Base-by-base conservation (phyloP, 192 early-diverging fungal genomes). In the Backusella tarrabulga region DNA sequence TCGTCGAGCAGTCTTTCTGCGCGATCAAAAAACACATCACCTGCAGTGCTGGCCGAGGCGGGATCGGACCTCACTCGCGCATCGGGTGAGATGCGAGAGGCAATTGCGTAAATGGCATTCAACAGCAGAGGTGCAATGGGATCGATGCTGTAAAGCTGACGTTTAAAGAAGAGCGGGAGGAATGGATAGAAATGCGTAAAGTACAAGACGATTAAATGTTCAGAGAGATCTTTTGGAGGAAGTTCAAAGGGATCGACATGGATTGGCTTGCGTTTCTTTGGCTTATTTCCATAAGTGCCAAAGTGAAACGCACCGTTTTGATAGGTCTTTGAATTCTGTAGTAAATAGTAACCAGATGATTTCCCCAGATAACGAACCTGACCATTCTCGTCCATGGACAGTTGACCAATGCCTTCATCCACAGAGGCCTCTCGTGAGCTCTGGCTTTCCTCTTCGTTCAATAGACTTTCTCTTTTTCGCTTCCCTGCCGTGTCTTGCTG, bases 331-430 rank as follows among this genome's bases (percentile, higher is more conserved):
- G 82, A 92, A 56, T 88, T 83, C 76, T 89, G 90, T n/a, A 94
- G 84, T 35, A 94, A 79, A 71, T 91, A 90, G 80, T 91, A 87
- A 14, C 93, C 93, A 21, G 92, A 93, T 68, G 90, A 89, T 74
- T 92, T 91, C 23, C 93, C 93, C 14, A 92, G 80, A 76, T 93
- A 94, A 9, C 92, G 84, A 29, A 90, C 78, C n/a, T 91, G 89
- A 12, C 92, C 93, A 38, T 86, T 87, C 34, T 86, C 89, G 80
- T 94, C 93, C 54, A 92, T 85, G 7, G 93, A 83, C 42, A 94
- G 69, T 38, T 87, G 87, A 5, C 88, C 89, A 9, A 91, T 84
- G 34, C 85, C 84, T 46, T 88, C 88, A 60, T 90, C 52, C 0
- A 67, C 35, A 36, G 67, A 42, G 11, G 35, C 17, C 40, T 29